Evolutionary conservation across 352 stramenopile species (phyloP).

Genomic region (Pythium aquatile): DNA sequence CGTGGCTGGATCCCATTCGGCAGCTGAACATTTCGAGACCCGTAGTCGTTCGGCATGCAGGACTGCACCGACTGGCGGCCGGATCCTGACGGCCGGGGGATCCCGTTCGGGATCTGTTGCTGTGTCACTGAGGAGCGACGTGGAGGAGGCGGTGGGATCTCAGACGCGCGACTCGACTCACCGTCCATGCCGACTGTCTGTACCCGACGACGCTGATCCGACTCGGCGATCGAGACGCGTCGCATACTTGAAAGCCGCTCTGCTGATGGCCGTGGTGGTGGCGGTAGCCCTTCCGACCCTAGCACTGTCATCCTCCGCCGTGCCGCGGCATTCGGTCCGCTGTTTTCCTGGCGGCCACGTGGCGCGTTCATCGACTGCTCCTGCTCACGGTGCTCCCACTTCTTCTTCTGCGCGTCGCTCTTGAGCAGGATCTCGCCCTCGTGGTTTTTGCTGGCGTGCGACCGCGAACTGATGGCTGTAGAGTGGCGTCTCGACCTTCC

Average conservation of each 20-base stretch:
- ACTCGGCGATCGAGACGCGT: neutral
- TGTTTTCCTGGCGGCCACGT: neutral
- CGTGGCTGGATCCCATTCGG: constrained; percentile 3
- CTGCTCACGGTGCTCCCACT: constrained; percentile 18
- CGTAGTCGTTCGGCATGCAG: neutral
- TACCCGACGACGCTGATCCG: neutral
- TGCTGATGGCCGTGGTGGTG: constrained; percentile 5
- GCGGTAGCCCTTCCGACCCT: constrained; percentile 11
- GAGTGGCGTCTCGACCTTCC: constrained; percentile 11
- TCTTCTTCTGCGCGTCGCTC: constrained; percentile 18
- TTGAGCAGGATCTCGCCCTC: constrained; percentile 28
- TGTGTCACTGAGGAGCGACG: neutral
- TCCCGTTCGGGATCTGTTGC: neutral
- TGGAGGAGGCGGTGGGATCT: neutral
- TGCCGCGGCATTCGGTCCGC: neutral
- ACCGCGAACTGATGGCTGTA: constrained; percentile 3
- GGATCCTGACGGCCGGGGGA: neutral
- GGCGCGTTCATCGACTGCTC: constrained; percentile 12
- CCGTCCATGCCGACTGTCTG: neutral
- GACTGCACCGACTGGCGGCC: neutral
- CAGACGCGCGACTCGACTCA: neutral
- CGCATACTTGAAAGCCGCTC: neutral
- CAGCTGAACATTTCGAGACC: neutral
- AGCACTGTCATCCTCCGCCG: constrained; percentile 21
- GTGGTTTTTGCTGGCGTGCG: constrained; percentile 13